These are phyloP conservation scores for Cystofilobasidium capitatum DNA, from an alignment of 768 basidiomycete species.

Conservation along the genomic window DNA sequence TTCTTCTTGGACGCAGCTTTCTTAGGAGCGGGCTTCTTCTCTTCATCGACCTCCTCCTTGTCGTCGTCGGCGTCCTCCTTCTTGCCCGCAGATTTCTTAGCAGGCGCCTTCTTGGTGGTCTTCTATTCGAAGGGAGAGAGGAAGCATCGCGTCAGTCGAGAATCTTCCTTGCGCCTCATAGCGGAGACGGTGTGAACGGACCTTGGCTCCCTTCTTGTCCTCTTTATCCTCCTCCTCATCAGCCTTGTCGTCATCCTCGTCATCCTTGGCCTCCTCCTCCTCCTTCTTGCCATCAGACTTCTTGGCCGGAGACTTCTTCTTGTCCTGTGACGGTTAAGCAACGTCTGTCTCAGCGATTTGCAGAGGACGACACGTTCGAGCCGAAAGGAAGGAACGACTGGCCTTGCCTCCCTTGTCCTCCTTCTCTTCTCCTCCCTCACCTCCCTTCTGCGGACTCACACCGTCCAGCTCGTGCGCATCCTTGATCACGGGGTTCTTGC, in stretches of 20 bases:
- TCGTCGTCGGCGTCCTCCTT: background rate
- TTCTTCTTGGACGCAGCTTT: constrained; percentile 11
- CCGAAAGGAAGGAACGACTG: background rate
- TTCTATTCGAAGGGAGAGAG: background rate
- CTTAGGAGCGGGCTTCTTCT: constrained; percentile 13
- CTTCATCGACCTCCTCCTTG: background rate
- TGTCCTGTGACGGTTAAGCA: too few relatives aligned
- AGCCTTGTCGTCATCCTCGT: constrained; percentile 1
- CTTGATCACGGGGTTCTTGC: constrained; percentile 16
- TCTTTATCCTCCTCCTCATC: background rate
- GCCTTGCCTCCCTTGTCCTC: background rate
- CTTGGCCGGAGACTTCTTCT: background rate
- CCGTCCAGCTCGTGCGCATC: constrained; percentile 20
- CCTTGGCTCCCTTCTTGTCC: background rate
- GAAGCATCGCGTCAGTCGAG: too few relatives aligned
- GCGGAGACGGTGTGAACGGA: background rate
- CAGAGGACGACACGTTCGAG: background rate
- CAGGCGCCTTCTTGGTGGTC: background rate
- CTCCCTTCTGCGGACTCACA: constrained; percentile 8
- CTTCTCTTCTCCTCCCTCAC: background rate
- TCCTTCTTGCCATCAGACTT: background rate
- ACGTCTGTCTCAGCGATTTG: background rate
- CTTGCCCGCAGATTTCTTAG: background rate
- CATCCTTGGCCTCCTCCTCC: background rate
- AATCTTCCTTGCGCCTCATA: too few relatives aligned